Evolutionary conservation across 495 filamentous ascomycete genomes (phyloP), one percentile per base, ranked within the genome.

Genomic region (Penicillium verhagenii): DNA sequence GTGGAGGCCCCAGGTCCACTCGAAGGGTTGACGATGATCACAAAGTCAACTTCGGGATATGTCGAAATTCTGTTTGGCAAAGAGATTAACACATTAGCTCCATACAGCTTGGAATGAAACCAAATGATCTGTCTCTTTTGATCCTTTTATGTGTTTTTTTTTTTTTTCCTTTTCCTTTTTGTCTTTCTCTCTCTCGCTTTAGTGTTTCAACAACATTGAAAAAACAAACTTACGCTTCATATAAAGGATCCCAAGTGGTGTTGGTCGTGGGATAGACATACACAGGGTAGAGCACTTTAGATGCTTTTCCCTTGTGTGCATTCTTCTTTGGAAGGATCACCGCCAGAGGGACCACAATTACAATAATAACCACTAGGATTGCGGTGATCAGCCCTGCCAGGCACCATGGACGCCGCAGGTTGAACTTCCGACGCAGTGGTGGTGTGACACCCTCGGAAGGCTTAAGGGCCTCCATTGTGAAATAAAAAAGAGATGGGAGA

Each of bases 211-310:
- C n/a, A n/a, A n/a, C n/a, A n/a, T n/a, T n/a, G 38, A 42, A 42
- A 42, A 20, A 20, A 20, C 19, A 25, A n/a, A 48, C 45, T 48
- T 35, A 48, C 45, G 45, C 45, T 18, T 48, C 8, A 31, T 48
- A 48, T 16, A 48, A 33, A 1, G 45, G 45, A 21, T 48, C 45
- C 45, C 45, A 48, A 19, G 45, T 48, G 6, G n/a, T 48, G 45
- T 48, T 48, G 4, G 45, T 48, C 21, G 33, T 28, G 20, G 45
- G 45, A 48, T 48, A 48, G 45, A 48, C 19, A 18, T 48, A 48
- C 7, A 35, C 26, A 3, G 45, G 45, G 19, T 19, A 48, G 4
- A 48, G n/a, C 26, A 48, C 45, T 21, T 31, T 48, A 16, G 45
- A 31, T 16, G 45, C 45, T 7, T 48, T 48, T 4, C 25, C 45